Conservation (phyloP, 202 grass and related monocot genomes). For the Brachypodium distachyon region DNA sequence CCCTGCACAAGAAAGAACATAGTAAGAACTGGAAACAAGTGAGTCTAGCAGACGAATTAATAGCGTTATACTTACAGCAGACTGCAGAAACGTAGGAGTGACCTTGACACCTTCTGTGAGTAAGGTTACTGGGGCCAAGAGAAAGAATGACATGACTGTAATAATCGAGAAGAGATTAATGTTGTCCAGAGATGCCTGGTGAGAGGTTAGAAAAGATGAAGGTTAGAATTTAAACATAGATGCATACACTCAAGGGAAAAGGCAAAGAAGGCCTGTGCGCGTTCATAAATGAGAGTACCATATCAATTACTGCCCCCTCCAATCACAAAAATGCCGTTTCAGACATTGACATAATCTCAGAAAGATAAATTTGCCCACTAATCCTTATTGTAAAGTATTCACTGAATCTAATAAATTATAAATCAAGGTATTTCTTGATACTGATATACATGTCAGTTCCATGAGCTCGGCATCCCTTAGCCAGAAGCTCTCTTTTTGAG, state of each 20-base stretch:
- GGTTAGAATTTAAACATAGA: neutral
- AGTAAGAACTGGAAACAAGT: neutral
- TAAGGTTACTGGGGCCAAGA: constrained; percentile 71
- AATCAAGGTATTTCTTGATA: neutral
- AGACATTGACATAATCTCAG: neutral
- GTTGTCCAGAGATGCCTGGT: constrained; percentile 90
- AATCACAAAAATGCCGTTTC: neutral
- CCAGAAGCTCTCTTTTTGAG: no score
- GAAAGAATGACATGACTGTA: constrained; percentile 91
- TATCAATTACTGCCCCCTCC: neutral
- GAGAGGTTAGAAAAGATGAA: neutral
- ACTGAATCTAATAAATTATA: neutral
- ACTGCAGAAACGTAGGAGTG: constrained; percentile 66
- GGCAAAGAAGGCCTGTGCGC: neutral
- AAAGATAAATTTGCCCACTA: neutral
- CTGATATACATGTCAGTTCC: neutral
- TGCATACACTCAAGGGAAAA: neutral
- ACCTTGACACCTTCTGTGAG: constrained; percentile 82
- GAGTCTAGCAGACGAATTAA: constrained; percentile 3
- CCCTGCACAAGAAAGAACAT: constrained; percentile 47
- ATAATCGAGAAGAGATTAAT: constrained; percentile 93
- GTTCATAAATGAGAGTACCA: constrained; percentile 17
- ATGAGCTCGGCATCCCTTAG: no score
- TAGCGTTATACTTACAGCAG: constrained; percentile 56
- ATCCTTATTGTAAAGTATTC: neutral